These are phyloP conservation scores for barley (Hordeum vulgare) DNA, from an alignment of 176 grass and related monocot species.

Conservation along the genomic window MorexV3_pseudomolecules_assembly NC_058520.1:569936002-569936501, in stretches of 20 bases:
- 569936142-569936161: too few relatives aligned
- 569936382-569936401: constrained; percentile 2
- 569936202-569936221: constrained; percentile 30
- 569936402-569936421: background rate
- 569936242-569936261: too few relatives aligned
- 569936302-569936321: background rate
- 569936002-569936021: too few relatives aligned
- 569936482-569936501: background rate
- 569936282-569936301: too few relatives aligned
- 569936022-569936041: too few relatives aligned
- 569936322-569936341: constrained; percentile 25
- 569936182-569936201: constrained; percentile 6
- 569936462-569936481: background rate
- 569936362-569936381: constrained; percentile 9
- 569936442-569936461: constrained; percentile 25
- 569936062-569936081: too few relatives aligned
- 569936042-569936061: too few relatives aligned
- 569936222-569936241: background rate
- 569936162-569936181: too few relatives aligned
- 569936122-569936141: too few relatives aligned
- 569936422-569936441: background rate
- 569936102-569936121: too few relatives aligned
- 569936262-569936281: too few relatives aligned
- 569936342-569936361: background rate
- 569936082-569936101: too few relatives aligned